Evolutionary conservation across 73 alveolate genomes (phyloP).

Genomic region (Tetrahymena thermophila): DNA sequence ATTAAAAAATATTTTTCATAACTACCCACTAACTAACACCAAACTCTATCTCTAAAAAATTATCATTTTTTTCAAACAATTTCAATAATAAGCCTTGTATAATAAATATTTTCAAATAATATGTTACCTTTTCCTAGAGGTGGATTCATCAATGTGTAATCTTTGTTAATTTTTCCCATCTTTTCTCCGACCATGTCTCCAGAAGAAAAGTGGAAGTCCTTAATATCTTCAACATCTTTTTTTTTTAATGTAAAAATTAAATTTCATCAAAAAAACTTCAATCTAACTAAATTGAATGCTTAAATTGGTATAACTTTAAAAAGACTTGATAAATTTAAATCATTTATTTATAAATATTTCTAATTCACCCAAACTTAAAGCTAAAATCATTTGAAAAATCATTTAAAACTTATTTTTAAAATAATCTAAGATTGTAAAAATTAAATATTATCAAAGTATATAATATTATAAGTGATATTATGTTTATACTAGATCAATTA

Average conservation of each 20-base stretch:
- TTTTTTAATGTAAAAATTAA: neutral
- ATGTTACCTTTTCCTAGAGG: conserved; percentile 39
- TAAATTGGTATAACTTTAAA: neutral
- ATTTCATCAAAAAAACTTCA: neutral
- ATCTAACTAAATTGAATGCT: neutral
- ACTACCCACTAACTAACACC: neutral
- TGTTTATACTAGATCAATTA: too few relatives aligned
- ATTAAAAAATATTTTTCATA: neutral
- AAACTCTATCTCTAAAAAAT: neutral
- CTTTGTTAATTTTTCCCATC: conserved; percentile 26
- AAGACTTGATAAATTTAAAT: too few relatives aligned
- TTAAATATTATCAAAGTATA: too few relatives aligned
- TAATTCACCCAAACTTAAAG: too few relatives aligned
- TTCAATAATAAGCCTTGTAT: neutral
- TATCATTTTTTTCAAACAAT: neutral
- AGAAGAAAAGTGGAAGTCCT: neutral
- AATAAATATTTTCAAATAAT: neutral
- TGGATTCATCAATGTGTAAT: conserved; percentile 30
- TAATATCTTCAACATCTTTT: neutral
- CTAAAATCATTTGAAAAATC: too few relatives aligned
- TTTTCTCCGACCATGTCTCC: conserved; percentile 2
- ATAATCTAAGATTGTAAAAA: too few relatives aligned
- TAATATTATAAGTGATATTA: too few relatives aligned
- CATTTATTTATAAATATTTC: too few relatives aligned
- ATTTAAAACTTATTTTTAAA: too few relatives aligned